phyloP scores from a whole-genome alignment of 208 protist genomes.

The Strigomonas culicis region DNA sequence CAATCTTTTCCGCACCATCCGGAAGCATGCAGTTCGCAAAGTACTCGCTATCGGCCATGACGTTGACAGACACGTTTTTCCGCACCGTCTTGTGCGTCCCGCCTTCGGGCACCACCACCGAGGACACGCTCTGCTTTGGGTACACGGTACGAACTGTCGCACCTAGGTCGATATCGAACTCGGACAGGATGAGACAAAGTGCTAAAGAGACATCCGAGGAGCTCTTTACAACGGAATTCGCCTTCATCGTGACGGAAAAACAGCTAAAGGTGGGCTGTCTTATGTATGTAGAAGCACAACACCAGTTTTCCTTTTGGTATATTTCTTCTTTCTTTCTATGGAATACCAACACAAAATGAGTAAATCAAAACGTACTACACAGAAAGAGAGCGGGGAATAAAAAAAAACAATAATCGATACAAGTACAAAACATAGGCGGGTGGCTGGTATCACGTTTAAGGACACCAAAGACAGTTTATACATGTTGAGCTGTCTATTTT shows the following conservation, averaged over 20 bases:
- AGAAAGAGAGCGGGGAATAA: background rate
- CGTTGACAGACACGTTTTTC: constrained; percentile 12
- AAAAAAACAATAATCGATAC: background rate
- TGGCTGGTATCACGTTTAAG: no score
- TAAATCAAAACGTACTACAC: background rate
- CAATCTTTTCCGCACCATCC: constrained; percentile 68
- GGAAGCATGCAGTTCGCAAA: constrained; percentile 80
- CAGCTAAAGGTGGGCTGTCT: no score
- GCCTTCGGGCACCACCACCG: background rate
- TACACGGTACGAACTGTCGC: constrained; percentile 57
- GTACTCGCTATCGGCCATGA: constrained; percentile 40
- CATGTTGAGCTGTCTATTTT: no score
- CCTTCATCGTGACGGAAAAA: no score
- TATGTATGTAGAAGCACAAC: background rate
- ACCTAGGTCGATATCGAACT: constrained; percentile 81
- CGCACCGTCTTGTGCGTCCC: background rate
- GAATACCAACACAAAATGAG: background rate
- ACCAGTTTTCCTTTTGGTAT: background rate
- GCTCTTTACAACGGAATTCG: no score
- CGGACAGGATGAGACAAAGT: constrained; percentile 44
- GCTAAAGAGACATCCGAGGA: constrained; percentile 19
- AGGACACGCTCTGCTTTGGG: constrained; percentile 15
- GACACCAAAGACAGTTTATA: no score
- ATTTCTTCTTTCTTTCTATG: background rate
- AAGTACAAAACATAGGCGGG: background rate